phyloP scores from a whole-genome alignment of 2,329 filamentous ascomycete species.

The Microdochium bolleyi region DNA sequence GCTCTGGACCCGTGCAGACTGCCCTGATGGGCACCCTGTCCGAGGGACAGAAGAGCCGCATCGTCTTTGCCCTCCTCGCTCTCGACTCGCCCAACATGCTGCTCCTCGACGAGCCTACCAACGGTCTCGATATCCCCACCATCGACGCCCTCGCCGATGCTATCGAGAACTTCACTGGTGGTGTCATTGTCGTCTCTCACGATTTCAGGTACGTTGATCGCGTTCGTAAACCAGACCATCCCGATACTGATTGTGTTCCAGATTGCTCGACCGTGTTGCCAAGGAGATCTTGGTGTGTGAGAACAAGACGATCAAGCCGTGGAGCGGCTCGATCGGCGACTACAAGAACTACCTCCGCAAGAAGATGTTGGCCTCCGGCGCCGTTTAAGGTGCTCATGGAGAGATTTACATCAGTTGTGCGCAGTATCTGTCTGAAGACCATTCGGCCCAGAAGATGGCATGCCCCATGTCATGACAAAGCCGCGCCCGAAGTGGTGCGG shows the following conservation, averaged over 20 bases:
- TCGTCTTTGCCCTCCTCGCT: constrained; percentile 92
- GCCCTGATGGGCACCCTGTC: constrained; percentile 96
- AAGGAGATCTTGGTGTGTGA: constrained; percentile 99
- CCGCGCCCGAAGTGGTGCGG: neutral
- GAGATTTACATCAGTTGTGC: neutral
- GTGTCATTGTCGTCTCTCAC: constrained; percentile 97
- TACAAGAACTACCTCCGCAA: constrained; percentile 99
- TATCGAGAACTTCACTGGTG: constrained; percentile 91
- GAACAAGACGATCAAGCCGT: constrained; percentile 85
- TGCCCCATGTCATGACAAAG: too few relatives aligned
- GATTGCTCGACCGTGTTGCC: constrained; percentile 97
- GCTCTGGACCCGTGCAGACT: constrained; percentile 89
- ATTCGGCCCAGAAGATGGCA: too few relatives aligned
- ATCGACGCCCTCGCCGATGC: constrained; percentile 97
- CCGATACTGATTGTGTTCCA: constrained; percentile 29
- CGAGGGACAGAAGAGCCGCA: constrained; percentile 95
- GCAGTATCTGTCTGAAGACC: too few relatives aligned
- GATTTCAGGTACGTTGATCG: constrained; percentile 75
- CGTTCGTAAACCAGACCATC: neutral
- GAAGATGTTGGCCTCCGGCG: constrained; percentile 91
- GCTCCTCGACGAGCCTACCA: constrained; percentile 95
- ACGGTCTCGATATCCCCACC: constrained; percentile 97
- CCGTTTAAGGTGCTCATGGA: constrained; percentile 54
- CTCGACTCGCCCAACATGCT: constrained; percentile 98
- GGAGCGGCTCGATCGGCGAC: constrained; percentile 82